phyloP scores from a whole-genome alignment of 1,284 basidiomycete species.

The Kwoniella shivajii region DNA sequence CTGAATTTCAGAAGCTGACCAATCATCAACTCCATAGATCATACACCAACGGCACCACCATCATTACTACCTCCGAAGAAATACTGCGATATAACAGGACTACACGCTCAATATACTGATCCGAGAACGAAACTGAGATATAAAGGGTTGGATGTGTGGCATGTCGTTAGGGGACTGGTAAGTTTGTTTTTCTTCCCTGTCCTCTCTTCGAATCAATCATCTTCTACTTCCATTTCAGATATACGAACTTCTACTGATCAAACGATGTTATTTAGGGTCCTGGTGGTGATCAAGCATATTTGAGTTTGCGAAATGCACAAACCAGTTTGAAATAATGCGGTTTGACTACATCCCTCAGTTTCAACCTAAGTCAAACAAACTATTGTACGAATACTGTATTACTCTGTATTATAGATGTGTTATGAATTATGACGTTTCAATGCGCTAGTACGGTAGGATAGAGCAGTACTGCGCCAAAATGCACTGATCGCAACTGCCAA shows the following conservation, averaged over 20 bases:
- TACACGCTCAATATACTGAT: conserved; percentile 55
- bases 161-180: conserved; percentile 52
- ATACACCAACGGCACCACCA: conserved; percentile 51
- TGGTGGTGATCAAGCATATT: conserved; percentile 53
- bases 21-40: conserved; percentile 39
- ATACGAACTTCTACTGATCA: too few species aligned
- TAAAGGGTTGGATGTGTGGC: conserved; percentile 54
- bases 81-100: conserved; percentile 60
- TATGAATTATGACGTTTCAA: too few species aligned
- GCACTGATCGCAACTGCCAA: too few species aligned
- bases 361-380: not conserved
- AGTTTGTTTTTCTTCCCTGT: too few species aligned
- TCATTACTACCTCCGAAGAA: conserved; percentile 54
- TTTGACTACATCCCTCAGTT: not conserved
- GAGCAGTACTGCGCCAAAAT: too few species aligned
- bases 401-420: too few species aligned
- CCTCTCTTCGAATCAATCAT: too few species aligned
- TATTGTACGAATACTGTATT: too few species aligned
- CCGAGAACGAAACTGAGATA: conserved; percentile 54
- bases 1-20: not conserved
- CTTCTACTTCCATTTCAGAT: too few species aligned
- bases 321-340: conserved; percentile 48
- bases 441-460: too few species aligned
- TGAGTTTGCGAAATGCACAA: conserved; percentile 50
- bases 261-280: conserved; percentile 40